Evolutionary conservation across 257 asterid species (phyloP), one percentile per base, ranked within the genome.

Genomic region (Jaltomata sinuosa): DNA sequence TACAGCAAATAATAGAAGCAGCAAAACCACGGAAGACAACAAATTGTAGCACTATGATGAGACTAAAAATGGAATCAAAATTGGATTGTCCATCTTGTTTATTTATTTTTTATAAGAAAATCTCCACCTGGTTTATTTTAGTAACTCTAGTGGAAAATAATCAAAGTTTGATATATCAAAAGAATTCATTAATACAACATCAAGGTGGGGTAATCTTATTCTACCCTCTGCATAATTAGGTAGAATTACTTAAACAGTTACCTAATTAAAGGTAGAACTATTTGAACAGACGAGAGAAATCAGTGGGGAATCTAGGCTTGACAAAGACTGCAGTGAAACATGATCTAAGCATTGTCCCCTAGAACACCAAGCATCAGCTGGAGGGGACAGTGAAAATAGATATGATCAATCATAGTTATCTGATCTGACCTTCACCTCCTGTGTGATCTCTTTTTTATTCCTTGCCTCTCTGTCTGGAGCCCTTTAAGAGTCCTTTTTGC

Each of bases 261-360:
- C 15, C 61, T 47, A 47, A 76, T 25, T 76, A 25, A 49, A 76
- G 81, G 42, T 47, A 76, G 61, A 76, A 76, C 81, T 47, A 76
- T 27, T 45, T 47, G 40, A 47, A 76, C 61, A 76, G 25, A 45
- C 7, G 11, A 42, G 81, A 74, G 36, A 87, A 84, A 85, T 83
- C 86, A 88, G 93, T 91, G 88, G 93, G 93, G 92, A 92, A 90
- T 91, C 88, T 82, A 86, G 90, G 88, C 90, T 76, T 62, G 87
- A 89, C 84, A 89, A 67, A 57, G 84, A 88, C 91, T 89, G 88
- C 84, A 78, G 90, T 85, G 87, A 86, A 87, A 80, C 85, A 87
- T 93, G 96, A 91, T 85, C 87, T 79, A 88, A 89, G 85, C 89
- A 91, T 27, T 76, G 61, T 47, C 81, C 81, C 61, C 61, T 76